Evolutionary conservation across 352 stramenopile genomes (phyloP), one percentile per base, ranked within the genome.

Genomic region (Globisporangium irregulare): DNA sequence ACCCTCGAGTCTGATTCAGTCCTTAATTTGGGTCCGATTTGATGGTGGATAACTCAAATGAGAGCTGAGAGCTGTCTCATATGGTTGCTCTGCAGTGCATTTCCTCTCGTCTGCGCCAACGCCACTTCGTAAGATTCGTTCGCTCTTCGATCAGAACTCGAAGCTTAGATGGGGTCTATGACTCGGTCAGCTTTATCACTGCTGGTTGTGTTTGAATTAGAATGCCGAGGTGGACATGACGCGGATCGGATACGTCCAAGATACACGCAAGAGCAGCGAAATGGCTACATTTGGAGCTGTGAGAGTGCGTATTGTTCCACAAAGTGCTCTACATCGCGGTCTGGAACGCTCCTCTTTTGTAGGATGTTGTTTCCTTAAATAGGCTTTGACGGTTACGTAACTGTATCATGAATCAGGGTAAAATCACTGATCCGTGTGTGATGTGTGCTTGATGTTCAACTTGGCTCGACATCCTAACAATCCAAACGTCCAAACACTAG

Each of bases 401-500:
- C 29, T 4, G 4, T 32, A 32, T 32, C 29, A 32, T 7, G 29
- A 32, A 32, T 32, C 0, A 32, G 29, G 29, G 29, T 32, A 32
- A 32, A 32, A 32, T 32, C 29, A 32, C 29, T 32, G 29, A 32
- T 32, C 29, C 29, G 8, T 32, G 4, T 7, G 29, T 32, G 29
- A 7, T 32, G 29, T 36, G 29, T 41, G 34, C 58, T 34, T 34
- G 15, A 41, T 51, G 61, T 66, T 66, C 36, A 64, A 54, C 59
- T 64, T 64, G 36, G 24, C 14, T n/a, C 41, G 4, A 48, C 14
- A 48, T 48, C 41, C 14, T 15, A 48, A 46, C 38, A 46, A 46
- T 46, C 12, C 14, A 20, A 18, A 46, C 41, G 41, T 48, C 41
- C 41, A 48, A 48, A 48, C 41, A 41, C 34, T 41, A 41, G 8